Conservation (phyloP, 2,329 filamentous ascomycete species). For the Ophiocordyceps australis region DNA sequence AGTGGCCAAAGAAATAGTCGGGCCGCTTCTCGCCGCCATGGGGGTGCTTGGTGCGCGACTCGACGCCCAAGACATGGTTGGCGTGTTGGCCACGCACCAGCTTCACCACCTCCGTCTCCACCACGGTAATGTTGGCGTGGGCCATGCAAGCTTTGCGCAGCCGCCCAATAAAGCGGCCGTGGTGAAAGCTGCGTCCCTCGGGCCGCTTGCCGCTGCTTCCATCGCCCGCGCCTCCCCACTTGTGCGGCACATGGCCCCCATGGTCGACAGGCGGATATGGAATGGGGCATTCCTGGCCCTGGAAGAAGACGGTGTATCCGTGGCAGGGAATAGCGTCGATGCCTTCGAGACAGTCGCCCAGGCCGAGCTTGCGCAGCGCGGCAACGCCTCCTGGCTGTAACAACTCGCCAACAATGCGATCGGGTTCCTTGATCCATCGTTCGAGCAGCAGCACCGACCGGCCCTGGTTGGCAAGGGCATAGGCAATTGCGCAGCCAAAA, state of each 20-base stretch:
- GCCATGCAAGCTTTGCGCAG: conserved; percentile 56
- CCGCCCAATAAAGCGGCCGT: conserved; percentile 79
- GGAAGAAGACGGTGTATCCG: conserved; percentile 79
- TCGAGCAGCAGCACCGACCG: conserved; percentile 84
- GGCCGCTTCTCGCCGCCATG: conserved; percentile 32
- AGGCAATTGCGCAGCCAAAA: conserved; percentile 73
- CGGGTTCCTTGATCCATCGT: conserved; percentile 74
- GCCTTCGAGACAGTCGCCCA: conserved; percentile 65
- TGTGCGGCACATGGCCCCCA: conserved; percentile 18
- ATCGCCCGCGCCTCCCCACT: conserved; percentile 16
- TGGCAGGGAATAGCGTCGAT: conserved; percentile 74
- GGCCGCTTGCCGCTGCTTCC: conserved; percentile 20
- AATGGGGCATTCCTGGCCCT: conserved; percentile 54
- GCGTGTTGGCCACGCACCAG: conserved; percentile 53
- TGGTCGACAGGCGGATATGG: conserved; percentile 54
- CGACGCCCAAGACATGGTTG: conserved; percentile 65
- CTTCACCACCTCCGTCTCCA: conserved; percentile 74
- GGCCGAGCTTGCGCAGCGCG: conserved; percentile 62
- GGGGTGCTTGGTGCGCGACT: conserved; percentile 46
- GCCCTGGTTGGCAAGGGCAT: conserved; percentile 71
- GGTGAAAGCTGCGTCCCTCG: conserved; percentile 74
- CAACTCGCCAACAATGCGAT: conserved; percentile 90
- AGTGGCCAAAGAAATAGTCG: conserved; percentile 72
- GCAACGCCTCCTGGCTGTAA: conserved; percentile 81
- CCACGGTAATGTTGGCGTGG: conserved; percentile 70